These are phyloP conservation scores for Urtica urens DNA, from an alignment of 306 rosid species.

Conservation along the genomic window DNA sequence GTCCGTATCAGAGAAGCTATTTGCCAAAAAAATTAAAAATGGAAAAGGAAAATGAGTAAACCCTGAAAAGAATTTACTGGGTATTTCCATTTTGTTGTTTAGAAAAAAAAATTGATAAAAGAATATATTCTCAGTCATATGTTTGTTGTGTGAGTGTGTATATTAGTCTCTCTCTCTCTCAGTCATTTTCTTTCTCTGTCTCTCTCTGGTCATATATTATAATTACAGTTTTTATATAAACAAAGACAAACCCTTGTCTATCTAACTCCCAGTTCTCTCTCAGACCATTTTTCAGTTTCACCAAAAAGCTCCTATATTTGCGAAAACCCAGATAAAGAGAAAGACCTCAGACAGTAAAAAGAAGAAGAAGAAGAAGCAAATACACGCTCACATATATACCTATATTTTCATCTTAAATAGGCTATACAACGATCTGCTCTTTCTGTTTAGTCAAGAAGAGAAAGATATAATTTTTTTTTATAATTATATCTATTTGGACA, in stretches of 20 bases:
- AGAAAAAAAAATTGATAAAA: neutral
- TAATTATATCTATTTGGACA: too few species aligned
- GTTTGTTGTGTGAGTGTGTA: too few species aligned
- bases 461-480: neutral
- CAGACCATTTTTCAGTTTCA: slow-evolving; percentile 13
- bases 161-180: neutral
- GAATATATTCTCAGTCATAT: neutral
- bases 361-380: neutral
- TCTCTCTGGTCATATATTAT: slow-evolving; percentile 21
- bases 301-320: slow-evolving; percentile 17
- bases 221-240: slow-evolving; percentile 31
- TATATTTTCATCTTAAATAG: neutral
- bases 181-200: neutral
- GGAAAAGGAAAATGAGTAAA: slow-evolving; percentile 2
- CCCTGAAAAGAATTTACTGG: neutral
- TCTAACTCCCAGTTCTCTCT: slow-evolving; percentile 36
- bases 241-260: neutral
- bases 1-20: too few species aligned
- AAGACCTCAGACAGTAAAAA: neutral
- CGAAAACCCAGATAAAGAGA: slow-evolving; percentile 10
- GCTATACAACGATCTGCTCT: neutral
- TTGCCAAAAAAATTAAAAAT: neutral
- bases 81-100: slow-evolving; percentile 4
- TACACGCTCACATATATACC: neutral
- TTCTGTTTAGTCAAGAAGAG: neutral